These are phyloP conservation scores for Elaeagnus macrophylla DNA, from an alignment of 306 rosid species.

Conservation along the genomic window DNA sequence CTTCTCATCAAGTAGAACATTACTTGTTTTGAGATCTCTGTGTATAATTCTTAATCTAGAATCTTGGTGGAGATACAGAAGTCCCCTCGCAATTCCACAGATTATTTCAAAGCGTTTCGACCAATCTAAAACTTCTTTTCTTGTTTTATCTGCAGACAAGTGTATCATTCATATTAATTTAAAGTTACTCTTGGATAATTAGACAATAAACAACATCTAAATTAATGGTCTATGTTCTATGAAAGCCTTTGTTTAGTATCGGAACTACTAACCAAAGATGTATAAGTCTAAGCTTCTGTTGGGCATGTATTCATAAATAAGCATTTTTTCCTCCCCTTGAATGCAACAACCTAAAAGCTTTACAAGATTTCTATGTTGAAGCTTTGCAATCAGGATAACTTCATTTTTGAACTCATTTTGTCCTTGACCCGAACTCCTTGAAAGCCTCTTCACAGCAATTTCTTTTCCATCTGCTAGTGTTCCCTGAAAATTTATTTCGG, in stretches of 20 bases:
- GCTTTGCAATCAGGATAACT: slow-evolving; percentile 42
- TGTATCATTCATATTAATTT: not conserved
- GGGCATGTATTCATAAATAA: slow-evolving; percentile 56
- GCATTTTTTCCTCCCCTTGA: slow-evolving; percentile 34
- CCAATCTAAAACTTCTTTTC: slow-evolving; percentile 24
- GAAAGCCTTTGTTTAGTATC: not conserved
- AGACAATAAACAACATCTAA: not conserved
- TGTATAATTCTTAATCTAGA: slow-evolving; percentile 43
- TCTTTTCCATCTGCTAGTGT: slow-evolving; percentile 33
- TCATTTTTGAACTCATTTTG: slow-evolving; percentile 47
- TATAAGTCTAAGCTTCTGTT: slow-evolving; percentile 57
- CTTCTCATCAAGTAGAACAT: slow-evolving; percentile 33
- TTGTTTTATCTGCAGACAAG: slow-evolving; percentile 17
- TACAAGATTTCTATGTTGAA: slow-evolving; percentile 63
- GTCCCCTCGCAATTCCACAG: slow-evolving; percentile 37
- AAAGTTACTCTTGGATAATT: not conserved
- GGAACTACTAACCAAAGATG: slow-evolving; percentile 39
- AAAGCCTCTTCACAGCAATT: slow-evolving; percentile 57
- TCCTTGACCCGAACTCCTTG: slow-evolving; percentile 49
- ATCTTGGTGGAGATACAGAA: slow-evolving; percentile 51
- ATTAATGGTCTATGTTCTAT: not conserved
- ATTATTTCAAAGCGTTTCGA: slow-evolving; percentile 37
- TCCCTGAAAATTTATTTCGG: slow-evolving; percentile 33
- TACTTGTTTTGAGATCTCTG: slow-evolving; percentile 44
- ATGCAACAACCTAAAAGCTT: slow-evolving; percentile 50